Base-by-base conservation (phyloP, 768 basidiomycete genomes). In the Harrya chromipes region DNA sequence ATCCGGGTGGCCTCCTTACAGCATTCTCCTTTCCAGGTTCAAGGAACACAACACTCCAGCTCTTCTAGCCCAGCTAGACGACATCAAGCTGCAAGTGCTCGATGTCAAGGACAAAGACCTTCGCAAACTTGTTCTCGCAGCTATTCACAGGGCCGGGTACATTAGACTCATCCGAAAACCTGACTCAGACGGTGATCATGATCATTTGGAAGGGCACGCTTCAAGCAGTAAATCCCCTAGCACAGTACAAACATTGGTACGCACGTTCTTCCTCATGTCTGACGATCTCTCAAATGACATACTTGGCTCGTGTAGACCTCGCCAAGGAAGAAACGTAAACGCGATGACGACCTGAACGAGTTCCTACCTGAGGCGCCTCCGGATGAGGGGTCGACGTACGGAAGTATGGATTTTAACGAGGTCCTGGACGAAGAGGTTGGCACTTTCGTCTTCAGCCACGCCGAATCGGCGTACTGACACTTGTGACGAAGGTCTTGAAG, bases 401-500 rank as follows among this genome's bases (percentile, higher is more conserved):
- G 78, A 20, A 82, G 74, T 55, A 72, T 88, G 36, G 82, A 85
- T 40, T 93, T 92, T 55, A 75, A 79, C 29, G 89, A 93, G 58
- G 67, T 87, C 14, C 57, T 84, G 44, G 84, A 89, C 55, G 89
- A 90, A 63, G 73, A 83, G 67, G 87, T 87, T 57, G 24, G 74
- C 58, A n/a, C 7, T 39, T 39, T 29, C 19, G 17, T 43, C 17
- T 13, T 33, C 33, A 29, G 24, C 10, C 16, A 14, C 50, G 41
- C 45, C 48, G 17, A 47, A 27, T 27, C 6, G 31, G 13, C 12
- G 46, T 20, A 12, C 47, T 42, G 36, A 56, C 45, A 34, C n/a
- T 4, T 39, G 39, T 20, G 23, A 47, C 23, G 50, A 33, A 92
- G 89, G 65, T 74, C 8, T 74, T 97, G 37, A 72, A 66, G 53